Base-by-base conservation (phyloP, 2,329 filamentous ascomycete genomes). In the Venturia asperata region DNA sequence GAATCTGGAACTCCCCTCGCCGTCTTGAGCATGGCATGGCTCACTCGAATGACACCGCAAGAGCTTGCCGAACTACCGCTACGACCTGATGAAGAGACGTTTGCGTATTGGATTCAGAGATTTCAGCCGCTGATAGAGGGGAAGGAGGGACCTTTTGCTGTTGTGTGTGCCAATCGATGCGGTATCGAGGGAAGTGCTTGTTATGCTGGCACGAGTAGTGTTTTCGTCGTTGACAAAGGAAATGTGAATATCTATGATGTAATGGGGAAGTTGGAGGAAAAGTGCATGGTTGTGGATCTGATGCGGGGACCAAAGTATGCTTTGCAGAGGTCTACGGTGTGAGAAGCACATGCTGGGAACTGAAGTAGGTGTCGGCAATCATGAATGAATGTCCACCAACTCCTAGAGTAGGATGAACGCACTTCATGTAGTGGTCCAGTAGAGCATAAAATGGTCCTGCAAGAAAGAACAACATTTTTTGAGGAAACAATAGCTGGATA, bases 21-120 rank as follows among this genome's bases (percentile, higher is more conserved):
- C 1, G 83, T 92, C 42, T 69, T 93, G 0, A 85, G 83, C 4
- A 92, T 92, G 90, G 89, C 90, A 0, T 93, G 89, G 90, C 78
- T 90, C 41, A 91, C 88, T 19, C 72, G 77, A 37, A 72, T 84
- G 30, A 1, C 78, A 73, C 65, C 85, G 79, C 67, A 81, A 79
- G 70, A 79, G 74, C 1, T 78, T 70, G 21, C 66, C 66, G 9
- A 85, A 78, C 71, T 84, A 71, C 66, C 79, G 69, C 37, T 77
- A 68, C 68, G 83, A 62, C 88, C 89, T 0, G 89, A 92, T 68
- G 81, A 89, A 76, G 85, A 90, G 30, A 91, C 89, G 0, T 72
- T 93, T 10, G 83, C 84, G 0, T 93, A 93, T 70, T 93, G 90
- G 90, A 78, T 91, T 0, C 82, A 84, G 21, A 82, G 90, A 0